phyloP scores from a whole-genome alignment of 2,329 filamentous ascomycete genomes.

The Camillea tinctor region DNA sequence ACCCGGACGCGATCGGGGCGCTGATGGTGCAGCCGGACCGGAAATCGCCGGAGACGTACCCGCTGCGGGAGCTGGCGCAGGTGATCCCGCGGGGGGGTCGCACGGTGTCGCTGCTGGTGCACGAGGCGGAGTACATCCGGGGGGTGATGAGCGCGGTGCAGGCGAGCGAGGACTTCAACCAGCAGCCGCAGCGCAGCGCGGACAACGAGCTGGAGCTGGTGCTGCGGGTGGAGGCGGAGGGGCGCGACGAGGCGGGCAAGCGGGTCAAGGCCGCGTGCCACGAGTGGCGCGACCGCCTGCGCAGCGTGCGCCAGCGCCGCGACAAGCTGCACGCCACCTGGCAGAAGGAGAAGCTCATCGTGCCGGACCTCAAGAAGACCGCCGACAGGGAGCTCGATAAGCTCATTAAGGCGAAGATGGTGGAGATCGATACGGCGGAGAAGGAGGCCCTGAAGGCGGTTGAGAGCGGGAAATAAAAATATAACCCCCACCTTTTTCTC shows the following conservation, averaged over 20 bases:
- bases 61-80: slow-evolving; percentile 55
- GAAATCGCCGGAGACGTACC: slow-evolving; percentile 36
- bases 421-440: slow-evolving; percentile 49
- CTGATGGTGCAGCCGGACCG: slow-evolving; percentile 40
- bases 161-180: slow-evolving; percentile 53
- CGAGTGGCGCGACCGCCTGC: slow-evolving; percentile 50
- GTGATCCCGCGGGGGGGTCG: slow-evolving; percentile 48
- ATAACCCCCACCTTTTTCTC: no score
- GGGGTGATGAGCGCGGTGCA: slow-evolving; percentile 57
- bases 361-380: slow-evolving; percentile 41
- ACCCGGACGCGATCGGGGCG: slow-evolving; percentile 47
- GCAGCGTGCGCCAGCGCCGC: slow-evolving; percentile 46
- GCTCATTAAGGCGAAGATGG: slow-evolving; percentile 45
- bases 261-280: slow-evolving; percentile 47
- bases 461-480: slow-evolving; percentile 29
- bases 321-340: slow-evolving; percentile 51
- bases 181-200: slow-evolving; percentile 57
- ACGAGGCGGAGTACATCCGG: slow-evolving; percentile 46
- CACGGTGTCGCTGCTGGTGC: slow-evolving; percentile 37
- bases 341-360: slow-evolving; percentile 43
- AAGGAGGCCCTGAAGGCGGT: slow-evolving; percentile 43
- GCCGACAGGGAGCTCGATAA: slow-evolving; percentile 48
- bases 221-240: slow-evolving; percentile 53
- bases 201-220: slow-evolving; percentile 61
- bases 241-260: slow-evolving; percentile 44